phyloP scores from a whole-genome alignment of 805 yeast genomes.

The Debaryomyces tyrocola region DNA sequence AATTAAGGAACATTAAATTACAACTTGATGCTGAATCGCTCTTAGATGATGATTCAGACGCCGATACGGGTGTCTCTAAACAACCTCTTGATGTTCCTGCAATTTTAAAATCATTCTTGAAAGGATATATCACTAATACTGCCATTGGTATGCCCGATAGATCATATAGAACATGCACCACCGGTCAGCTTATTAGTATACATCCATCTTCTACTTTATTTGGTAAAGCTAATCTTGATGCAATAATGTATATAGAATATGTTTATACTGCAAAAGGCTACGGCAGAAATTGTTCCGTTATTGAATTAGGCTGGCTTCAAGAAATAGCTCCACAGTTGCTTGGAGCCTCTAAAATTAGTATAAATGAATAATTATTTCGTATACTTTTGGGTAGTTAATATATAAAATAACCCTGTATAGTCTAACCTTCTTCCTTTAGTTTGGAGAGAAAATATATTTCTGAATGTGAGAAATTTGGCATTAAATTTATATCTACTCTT shows the following conservation, averaged over 20 bases:
- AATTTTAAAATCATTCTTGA: constrained; percentile 74
- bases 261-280: constrained; percentile 92
- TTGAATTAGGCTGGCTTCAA: constrained; percentile 83
- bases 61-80: constrained; percentile 14
- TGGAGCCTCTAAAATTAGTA: constrained; percentile 39
- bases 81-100: constrained; percentile 50
- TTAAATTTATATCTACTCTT: too few relatives aligned
- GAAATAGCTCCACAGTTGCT: constrained; percentile 71
- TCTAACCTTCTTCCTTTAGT: not conserved
- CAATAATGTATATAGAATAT: constrained; percentile 91
- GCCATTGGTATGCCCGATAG: constrained; percentile 96
- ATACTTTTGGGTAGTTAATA: not conserved
- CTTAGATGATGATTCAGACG: constrained; percentile 18
- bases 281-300: constrained; percentile 82
- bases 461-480: too few relatives aligned
- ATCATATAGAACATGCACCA: constrained; percentile 79
- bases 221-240: constrained; percentile 72
- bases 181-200: constrained; percentile 81
- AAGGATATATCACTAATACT: constrained; percentile 83
- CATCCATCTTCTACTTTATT: constrained; percentile 91
- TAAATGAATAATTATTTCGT: constrained; percentile 17
- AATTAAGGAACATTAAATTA: constrained; percentile 20
- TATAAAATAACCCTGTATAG: not conserved
- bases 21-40: constrained; percentile 21
- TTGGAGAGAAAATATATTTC: too few relatives aligned